These are phyloP conservation scores for Orbilia brochopaga DNA, from an alignment of 2,329 filamentous ascomycete genomes.

Conservation along the genomic window DNA sequence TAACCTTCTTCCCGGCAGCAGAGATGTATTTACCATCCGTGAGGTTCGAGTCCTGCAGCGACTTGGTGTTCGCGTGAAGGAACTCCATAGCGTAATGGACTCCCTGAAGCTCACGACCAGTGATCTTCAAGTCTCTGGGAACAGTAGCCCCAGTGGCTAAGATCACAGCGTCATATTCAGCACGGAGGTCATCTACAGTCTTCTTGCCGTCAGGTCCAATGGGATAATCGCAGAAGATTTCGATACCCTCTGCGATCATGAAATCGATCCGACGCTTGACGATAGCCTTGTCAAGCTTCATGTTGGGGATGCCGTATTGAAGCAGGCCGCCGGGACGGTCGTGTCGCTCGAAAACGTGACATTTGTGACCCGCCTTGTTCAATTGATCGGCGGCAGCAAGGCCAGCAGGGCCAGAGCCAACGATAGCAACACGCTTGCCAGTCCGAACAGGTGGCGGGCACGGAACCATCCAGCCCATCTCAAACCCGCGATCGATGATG, in stretches of 20 bases:
- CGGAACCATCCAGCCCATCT: slow-evolving; percentile 97
- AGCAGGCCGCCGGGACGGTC: slow-evolving; percentile 89
- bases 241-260: slow-evolving; percentile 86
- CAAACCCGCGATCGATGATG: slow-evolving; percentile 95
- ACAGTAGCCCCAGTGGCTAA: slow-evolving; percentile 93
- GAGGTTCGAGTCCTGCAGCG: slow-evolving; percentile 87
- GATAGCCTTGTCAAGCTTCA: slow-evolving; percentile 98
- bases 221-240: slow-evolving; percentile 77
- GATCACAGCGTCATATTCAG: slow-evolving; percentile 79
- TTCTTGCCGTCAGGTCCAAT: slow-evolving; percentile 75
- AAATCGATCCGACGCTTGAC: slow-evolving; percentile 95
- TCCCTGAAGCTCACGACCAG: slow-evolving; percentile 83
- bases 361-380: slow-evolving; percentile 85
- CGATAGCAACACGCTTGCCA: slow-evolving; percentile 84
- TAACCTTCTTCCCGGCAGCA: slow-evolving; percentile 92
- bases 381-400: slow-evolving; percentile 90
- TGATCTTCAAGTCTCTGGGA: slow-evolving; percentile 88
- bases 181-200: slow-evolving; percentile 66
- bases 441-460: slow-evolving; percentile 77
- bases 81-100: slow-evolving; percentile 97
- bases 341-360: slow-evolving; percentile 90
- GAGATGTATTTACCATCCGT: slow-evolving; percentile 85
- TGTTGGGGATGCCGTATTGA: slow-evolving; percentile 95
- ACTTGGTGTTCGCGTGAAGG: slow-evolving; percentile 96
- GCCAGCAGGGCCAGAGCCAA: slow-evolving; percentile 90